These are phyloP conservation scores for Schwanniomyces occidentalis DNA, from an alignment of 805 yeast genomes.

Conservation along the genomic window DNA sequence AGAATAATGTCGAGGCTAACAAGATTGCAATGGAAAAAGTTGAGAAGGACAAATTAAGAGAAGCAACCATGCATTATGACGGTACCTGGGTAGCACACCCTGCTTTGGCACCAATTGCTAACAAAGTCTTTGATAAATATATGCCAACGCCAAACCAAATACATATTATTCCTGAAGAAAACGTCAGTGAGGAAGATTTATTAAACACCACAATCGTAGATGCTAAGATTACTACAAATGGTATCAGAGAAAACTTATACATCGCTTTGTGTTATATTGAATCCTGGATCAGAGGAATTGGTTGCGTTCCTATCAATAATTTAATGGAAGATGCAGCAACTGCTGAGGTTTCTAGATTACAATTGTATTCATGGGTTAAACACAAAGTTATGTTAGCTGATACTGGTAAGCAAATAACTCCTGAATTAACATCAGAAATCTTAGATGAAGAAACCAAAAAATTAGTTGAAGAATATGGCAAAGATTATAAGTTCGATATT, in stretches of 20 bases:
- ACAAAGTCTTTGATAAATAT: constrained; percentile 15
- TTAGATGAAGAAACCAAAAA: constrained; percentile 15
- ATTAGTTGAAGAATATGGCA: constrained; percentile 6
- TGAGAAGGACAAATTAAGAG: constrained; percentile 18
- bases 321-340: constrained; percentile 26
- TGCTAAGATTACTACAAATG: constrained; percentile 14
- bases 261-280: constrained; percentile 22
- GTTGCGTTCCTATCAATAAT: constrained; percentile 22
- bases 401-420: constrained; percentile 12
- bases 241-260: constrained; percentile 20
- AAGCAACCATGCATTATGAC: constrained; percentile 21
- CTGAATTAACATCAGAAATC: constrained; percentile 11
- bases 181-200: constrained; percentile 14
- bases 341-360: constrained; percentile 22
- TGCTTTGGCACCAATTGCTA: constrained; percentile 20
- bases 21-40: constrained; percentile 18
- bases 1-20: constrained; percentile 17
- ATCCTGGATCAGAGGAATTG: constrained; percentile 20
- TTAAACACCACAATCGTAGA: constrained; percentile 15
- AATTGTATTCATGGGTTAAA: constrained; percentile 20
- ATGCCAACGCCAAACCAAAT: constrained; percentile 26
- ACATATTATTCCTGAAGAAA: constrained; percentile 11
- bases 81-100: constrained; percentile 27
- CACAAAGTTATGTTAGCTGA: constrained; percentile 16
- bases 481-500: constrained; percentile 13